Evolutionary conservation across 106 monocot genomes (phyloP).

Genomic region (Apostasia shenzhenica): DNA sequence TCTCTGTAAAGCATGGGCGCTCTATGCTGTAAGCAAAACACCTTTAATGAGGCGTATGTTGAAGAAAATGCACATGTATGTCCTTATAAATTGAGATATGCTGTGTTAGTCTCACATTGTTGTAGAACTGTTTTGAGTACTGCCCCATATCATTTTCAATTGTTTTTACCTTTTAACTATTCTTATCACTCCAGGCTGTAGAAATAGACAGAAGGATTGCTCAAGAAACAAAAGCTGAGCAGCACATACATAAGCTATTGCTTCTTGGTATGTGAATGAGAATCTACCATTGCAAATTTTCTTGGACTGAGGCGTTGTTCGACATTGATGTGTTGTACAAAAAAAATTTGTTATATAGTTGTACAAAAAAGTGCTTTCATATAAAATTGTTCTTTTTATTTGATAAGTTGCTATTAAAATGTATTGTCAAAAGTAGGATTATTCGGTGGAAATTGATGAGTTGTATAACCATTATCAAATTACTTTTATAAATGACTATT

Average conservation of each 20-base stretch:
- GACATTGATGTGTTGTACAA: no score
- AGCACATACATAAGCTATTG: constrained; percentile 87
- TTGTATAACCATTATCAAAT: no score
- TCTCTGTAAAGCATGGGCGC: constrained; percentile 70
- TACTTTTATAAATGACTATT: no score
- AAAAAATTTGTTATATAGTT: no score
- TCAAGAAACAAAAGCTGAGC: constrained; percentile 92
- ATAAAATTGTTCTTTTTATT: no score
- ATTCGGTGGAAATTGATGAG: no score
- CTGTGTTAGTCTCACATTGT: background rate
- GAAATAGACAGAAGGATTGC: constrained; percentile 79
- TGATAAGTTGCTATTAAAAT: no score
- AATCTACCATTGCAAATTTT: background rate
- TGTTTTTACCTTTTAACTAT: background rate
- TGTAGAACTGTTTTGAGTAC: background rate
- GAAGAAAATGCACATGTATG: constrained; percentile 69
- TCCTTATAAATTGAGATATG: background rate
- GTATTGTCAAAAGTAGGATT: no score
- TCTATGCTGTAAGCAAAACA: constrained; percentile 69
- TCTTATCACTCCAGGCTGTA: constrained; percentile 49
- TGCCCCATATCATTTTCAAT: background rate
- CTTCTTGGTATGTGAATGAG: constrained; percentile 54
- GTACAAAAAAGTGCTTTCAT: no score
- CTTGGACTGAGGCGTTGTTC: no score
- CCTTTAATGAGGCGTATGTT: constrained; percentile 42